phyloP scores from a whole-genome alignment of 768 basidiomycete species.

The Trametes coccinea region DNA sequence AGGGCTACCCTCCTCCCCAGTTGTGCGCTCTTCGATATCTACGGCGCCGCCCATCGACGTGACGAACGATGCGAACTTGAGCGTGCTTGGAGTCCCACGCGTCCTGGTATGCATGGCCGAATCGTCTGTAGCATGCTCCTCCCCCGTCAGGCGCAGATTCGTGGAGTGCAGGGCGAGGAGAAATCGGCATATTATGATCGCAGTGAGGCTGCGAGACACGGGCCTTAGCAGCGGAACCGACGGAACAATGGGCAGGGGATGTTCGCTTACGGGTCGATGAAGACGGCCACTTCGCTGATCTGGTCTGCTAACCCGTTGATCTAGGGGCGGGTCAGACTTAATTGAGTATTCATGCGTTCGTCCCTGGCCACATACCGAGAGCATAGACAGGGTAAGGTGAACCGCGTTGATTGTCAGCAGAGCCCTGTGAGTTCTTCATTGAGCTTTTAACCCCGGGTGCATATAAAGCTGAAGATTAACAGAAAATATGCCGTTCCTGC shows the following conservation, averaged over 20 bases:
- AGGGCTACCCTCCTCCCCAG: background rate
- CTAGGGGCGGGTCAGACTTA: background rate
- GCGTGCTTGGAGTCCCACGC: background rate
- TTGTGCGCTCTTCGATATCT: background rate
- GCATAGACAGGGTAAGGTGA: background rate
- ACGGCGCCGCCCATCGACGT: background rate
- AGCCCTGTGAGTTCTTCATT: background rate
- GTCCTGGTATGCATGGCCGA: background rate
- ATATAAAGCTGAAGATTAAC: background rate
- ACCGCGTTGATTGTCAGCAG: background rate
- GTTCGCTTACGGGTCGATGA: background rate
- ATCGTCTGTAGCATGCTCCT: background rate
- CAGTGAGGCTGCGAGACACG: background rate
- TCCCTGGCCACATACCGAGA: background rate
- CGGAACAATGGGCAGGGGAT: no score
- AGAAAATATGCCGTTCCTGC: background rate
- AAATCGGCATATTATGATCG: background rate
- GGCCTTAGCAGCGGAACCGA: background rate
- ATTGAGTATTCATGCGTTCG: background rate
- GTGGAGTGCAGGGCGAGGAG: background rate
- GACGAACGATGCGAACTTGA: background rate
- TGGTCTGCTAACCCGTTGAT: background rate
- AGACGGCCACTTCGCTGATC: background rate
- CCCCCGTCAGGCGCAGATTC: background rate
- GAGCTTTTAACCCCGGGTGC: no score